These are phyloP conservation scores for Beauveria australis DNA, from an alignment of 2,329 filamentous ascomycete species.

Conservation along the genomic window DNA sequence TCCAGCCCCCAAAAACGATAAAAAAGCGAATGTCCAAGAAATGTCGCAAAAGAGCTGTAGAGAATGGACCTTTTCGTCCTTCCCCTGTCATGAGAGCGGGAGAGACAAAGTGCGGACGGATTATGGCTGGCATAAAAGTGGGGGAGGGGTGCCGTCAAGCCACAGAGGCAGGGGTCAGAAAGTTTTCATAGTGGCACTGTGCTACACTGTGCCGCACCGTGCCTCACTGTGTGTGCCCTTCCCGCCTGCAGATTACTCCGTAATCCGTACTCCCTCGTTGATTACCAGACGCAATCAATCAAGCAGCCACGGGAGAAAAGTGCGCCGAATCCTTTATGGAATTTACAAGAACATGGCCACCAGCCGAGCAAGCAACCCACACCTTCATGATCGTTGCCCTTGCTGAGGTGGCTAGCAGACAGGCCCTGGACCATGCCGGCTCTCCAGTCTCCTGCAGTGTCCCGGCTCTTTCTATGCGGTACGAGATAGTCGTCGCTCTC, in stretches of 20 bases:
- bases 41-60: constrained; percentile 3
- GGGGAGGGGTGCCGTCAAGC: constrained; percentile 5
- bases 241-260: too few species aligned
- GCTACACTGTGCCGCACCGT: background rate
- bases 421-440: background rate
- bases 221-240: background rate
- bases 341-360: background rate
- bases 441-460: background rate
- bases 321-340: background rate
- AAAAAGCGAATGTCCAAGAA: background rate
- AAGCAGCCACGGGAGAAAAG: background rate
- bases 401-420: background rate
- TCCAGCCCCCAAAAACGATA: background rate
- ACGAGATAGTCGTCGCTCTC: background rate
- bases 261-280: too few species aligned
- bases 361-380: background rate
- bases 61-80: background rate
- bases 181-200: background rate
- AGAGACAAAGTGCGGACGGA: constrained; percentile 3
- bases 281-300: background rate
- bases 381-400: background rate
- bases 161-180: background rate
- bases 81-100: background rate
- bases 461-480: background rate
- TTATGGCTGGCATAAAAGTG: background rate